Conservation (phyloP, 345 rosid species). For the Nasturtium officinale region DNA sequence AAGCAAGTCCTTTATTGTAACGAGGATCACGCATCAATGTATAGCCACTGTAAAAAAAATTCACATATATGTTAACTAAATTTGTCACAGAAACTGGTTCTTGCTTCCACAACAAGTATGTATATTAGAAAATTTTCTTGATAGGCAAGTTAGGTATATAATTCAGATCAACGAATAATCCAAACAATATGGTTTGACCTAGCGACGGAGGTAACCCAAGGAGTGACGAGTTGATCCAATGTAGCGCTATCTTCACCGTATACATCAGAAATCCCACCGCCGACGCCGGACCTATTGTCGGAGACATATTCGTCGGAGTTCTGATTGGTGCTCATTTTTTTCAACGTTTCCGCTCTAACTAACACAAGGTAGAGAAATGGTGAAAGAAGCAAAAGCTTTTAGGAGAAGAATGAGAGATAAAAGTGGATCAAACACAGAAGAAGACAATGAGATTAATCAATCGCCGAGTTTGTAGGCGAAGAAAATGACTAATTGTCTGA, state of each 20-base stretch:
- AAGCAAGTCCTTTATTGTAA: conserved; percentile 92
- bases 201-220: conserved; percentile 44
- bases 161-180: too few relatives aligned
- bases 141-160: neutral
- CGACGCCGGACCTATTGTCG: conserved; percentile 36
- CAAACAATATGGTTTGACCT: conserved; percentile 11
- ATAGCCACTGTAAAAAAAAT: conserved; percentile 57
- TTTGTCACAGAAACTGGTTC: neutral
- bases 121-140: neutral
- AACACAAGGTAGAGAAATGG: neutral
- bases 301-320: conserved; percentile 31
- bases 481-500: conserved; percentile 19
- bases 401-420: neutral
- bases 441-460: conserved; percentile 29
- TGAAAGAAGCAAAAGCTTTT: neutral
- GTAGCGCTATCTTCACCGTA: conserved; percentile 43
- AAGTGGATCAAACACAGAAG: neutral
- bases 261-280: conserved; percentile 36
- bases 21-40: conserved; percentile 82
- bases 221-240: conserved; percentile 45
- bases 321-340: conserved; percentile 22
- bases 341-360: conserved; percentile 1
- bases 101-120: conserved; percentile 24
- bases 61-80: neutral
- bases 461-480: conserved; percentile 17